Conservation (phyloP, 2,329 filamentous ascomycete species). For the Simplicillium sp. region DNA sequence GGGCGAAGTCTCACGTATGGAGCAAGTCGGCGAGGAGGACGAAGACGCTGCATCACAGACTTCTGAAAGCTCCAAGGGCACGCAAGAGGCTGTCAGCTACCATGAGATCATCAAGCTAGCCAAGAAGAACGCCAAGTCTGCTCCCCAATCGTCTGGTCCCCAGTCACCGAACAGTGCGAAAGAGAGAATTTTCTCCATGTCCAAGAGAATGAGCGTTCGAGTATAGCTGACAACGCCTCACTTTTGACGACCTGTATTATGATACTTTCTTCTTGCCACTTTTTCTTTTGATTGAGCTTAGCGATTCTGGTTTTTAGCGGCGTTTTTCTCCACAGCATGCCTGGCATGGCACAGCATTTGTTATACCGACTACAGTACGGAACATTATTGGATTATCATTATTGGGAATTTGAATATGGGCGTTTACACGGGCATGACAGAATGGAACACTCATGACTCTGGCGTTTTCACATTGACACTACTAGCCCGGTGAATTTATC, state of each 20-base stretch:
- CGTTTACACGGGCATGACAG: too few species aligned
- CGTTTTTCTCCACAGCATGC: too few species aligned
- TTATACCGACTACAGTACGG: too few species aligned
- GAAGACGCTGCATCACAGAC: constrained; percentile 12
- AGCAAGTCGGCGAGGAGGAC: constrained; percentile 23
- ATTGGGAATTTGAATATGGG: too few species aligned
- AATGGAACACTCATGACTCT: too few species aligned
- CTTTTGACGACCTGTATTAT: background rate
- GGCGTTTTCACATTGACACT: too few species aligned
- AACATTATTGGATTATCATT: too few species aligned
- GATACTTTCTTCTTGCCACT: background rate
- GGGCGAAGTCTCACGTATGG: constrained; percentile 20
- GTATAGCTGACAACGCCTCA: background rate
- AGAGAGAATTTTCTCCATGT: constrained; percentile 4
- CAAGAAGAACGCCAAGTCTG: constrained; percentile 27
- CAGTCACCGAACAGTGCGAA: constrained; percentile 8
- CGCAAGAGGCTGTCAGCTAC: constrained; percentile 27
- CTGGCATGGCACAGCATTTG: too few species aligned
- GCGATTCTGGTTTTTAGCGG: too few species aligned
- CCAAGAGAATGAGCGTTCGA: constrained; percentile 8
- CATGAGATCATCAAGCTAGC: constrained; percentile 35
- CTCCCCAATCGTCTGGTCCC: constrained; percentile 7
- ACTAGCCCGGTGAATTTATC: background rate
- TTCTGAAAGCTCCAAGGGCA: constrained; percentile 12
- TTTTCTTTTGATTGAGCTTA: background rate